Evolutionary conservation across 2,329 filamentous ascomycete genomes (phyloP), one percentile per base, ranked within the genome.

Genomic region (Penicillium nordicum): DNA sequence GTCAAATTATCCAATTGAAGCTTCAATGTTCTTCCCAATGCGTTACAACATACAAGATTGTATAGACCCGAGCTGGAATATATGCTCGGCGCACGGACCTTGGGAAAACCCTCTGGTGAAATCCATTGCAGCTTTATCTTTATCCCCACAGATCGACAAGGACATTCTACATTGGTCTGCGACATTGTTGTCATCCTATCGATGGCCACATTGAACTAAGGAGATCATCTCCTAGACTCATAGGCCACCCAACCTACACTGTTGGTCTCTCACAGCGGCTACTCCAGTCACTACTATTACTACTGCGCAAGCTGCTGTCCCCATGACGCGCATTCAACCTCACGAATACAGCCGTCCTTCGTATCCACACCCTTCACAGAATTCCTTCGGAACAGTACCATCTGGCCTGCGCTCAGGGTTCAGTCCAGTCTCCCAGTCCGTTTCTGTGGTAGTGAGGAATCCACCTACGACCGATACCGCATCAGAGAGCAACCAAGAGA

Each of bases 371-470:
- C 41, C 44, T 36, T 12, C 32, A 29, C 29, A 47, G 16, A 53
- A 51, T 37, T n/a, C 36, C 16, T 47, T 30, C 21, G 38, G 37
- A 48, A 9, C 40, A 18, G 18, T 45, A 41, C 27, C 46, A 23
- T 18, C 47, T 11, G 32, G 32, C n/a, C 21, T 55, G 11, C 50
- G 37, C 27, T 46, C 48, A 38, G 47, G 32, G 5, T 46, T 45
- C n/a, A 59, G 34, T 40, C 34, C 53, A 32, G 30, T 27, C 12
- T 40, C 51, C 40, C 51, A 57, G 41, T 52, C 57, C 9, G 57
- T 62, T 2, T 46, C 63, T 1, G 58, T 62, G 40, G 58, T 63
- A n/a, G 58, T 64, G 18, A 58, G 58, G 30, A 50, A 57, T 23
- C 38, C 29, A 50, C 21, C 41, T 23, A 25, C 44, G 14, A 47